Conservation (phyloP, 805 yeast species). For the Candida oleophila region DNA sequence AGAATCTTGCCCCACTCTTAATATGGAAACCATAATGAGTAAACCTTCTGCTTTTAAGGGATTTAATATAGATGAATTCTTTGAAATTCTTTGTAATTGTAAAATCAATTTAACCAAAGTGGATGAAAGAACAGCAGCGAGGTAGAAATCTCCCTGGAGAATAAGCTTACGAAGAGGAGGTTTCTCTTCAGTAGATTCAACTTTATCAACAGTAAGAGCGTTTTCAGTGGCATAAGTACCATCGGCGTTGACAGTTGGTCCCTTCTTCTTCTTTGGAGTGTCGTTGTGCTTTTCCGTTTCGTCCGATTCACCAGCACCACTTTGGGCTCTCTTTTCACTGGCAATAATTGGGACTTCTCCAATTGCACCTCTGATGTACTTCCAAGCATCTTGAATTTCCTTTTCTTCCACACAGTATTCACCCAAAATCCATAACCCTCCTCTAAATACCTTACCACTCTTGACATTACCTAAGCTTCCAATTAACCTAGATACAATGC, state of each 20-base stretch:
- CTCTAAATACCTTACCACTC: slow-evolving; percentile 89
- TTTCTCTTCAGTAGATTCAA: slow-evolving; percentile 25
- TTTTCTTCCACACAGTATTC: slow-evolving; percentile 76
- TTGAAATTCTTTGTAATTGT: slow-evolving; percentile 61
- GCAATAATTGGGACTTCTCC: slow-evolving; percentile 92
- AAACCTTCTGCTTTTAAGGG: slow-evolving; percentile 94
- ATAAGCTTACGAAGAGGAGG: slow-evolving; percentile 83
- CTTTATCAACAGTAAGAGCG: slow-evolving; percentile 57
- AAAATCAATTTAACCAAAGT: slow-evolving; percentile 86
- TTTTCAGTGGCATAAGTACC: slow-evolving; percentile 98
- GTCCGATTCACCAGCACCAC: slow-evolving; percentile 24
- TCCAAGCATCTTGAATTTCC: slow-evolving; percentile 84
- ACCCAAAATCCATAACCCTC: slow-evolving; percentile 94
- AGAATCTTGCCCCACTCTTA: slow-evolving; percentile 78
- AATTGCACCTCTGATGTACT: slow-evolving; percentile 71
- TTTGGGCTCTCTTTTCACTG: slow-evolving; percentile 52
- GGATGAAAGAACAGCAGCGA: slow-evolving; percentile 83
- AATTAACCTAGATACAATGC: slow-evolving; percentile 64
- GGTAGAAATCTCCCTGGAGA: slow-evolving; percentile 84
- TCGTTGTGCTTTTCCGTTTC: slow-evolving; percentile 27
- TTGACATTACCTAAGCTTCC: slow-evolving; percentile 62
- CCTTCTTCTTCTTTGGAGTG: slow-evolving; percentile 34
- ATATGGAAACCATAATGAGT: slow-evolving; percentile 85
- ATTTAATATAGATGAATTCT: slow-evolving; percentile 60
- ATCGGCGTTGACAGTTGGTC: slow-evolving; percentile 93